Conservation (phyloP, 2,329 filamentous ascomycete species). For the Exophiala phaeomuriformis region DNA sequence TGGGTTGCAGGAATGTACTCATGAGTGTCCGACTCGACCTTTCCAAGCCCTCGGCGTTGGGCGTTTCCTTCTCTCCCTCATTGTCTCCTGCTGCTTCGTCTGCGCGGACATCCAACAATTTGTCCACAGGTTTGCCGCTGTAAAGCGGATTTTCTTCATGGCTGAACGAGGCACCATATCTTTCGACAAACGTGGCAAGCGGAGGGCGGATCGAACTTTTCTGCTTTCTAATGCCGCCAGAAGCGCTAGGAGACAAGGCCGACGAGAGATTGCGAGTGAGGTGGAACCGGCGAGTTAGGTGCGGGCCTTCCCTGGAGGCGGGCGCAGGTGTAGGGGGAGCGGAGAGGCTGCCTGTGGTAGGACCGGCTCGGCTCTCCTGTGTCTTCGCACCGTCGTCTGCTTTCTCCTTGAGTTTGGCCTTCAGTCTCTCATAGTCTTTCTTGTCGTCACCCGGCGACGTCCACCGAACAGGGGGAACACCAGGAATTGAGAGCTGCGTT, state of each 20-base stretch:
- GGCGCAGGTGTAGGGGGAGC: conserved; percentile 7
- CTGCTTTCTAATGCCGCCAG: conserved; percentile 17
- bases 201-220: conserved; percentile 22
- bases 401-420: conserved; percentile 3
- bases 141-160: conserved; percentile 12
- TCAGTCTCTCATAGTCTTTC: conserved; percentile 27
- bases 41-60: conserved; percentile 3
- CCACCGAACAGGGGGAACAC: conserved; percentile 37
- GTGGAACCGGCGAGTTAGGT: conserved; percentile 21
- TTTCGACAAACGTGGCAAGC: conserved; percentile 26
- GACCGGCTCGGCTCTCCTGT: neutral
- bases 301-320: neutral
- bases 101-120: conserved; percentile 6
- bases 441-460: conserved; percentile 39
- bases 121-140: conserved; percentile 13
- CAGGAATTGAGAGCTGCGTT: conserved; percentile 6
- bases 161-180: conserved; percentile 6
- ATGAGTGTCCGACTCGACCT: conserved; percentile 34
- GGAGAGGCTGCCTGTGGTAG: conserved; percentile 1
- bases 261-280: conserved; percentile 22
- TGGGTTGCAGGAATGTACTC: conserved; percentile 26
- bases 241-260: conserved; percentile 6
- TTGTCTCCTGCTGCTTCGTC: neutral
- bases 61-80: neutral
- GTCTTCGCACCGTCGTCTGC: neutral